phyloP scores from a whole-genome alignment of 2,329 filamentous ascomycete species.

The Remersonia thermophila region DNA sequence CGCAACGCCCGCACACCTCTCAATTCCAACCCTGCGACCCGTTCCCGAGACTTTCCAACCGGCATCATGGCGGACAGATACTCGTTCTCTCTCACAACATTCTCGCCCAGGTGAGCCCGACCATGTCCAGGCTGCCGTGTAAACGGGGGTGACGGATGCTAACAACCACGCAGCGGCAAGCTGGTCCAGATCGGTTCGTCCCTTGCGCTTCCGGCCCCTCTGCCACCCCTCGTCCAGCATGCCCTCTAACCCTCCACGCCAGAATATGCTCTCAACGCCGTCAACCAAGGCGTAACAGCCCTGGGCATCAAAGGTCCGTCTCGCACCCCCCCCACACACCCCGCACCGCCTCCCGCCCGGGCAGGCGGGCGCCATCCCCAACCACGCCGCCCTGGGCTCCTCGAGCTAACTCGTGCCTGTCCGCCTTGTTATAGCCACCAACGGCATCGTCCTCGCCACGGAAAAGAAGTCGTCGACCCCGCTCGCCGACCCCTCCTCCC shows the following conservation, averaged over 20 bases:
- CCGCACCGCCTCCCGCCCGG: conserved; percentile 1
- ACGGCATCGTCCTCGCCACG: conserved; percentile 95
- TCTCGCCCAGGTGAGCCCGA: conserved; percentile 81
- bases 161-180: conserved; percentile 61
- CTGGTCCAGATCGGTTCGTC: conserved; percentile 82
- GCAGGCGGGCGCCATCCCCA: neutral
- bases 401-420: conserved; percentile 61
- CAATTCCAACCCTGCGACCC: no score
- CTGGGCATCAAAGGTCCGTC: conserved; percentile 88
- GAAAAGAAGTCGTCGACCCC: conserved; percentile 99
- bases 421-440: conserved; percentile 55
- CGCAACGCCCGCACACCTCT: no score
- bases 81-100: conserved; percentile 97
- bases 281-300: conserved; percentile 97
- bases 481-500: conserved; percentile 85
- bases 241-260: conserved; percentile 13
- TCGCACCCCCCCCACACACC: conserved; percentile 4
- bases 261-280: conserved; percentile 99
- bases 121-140: conserved; percentile 4
- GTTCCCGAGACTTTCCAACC: neutral
- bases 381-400: conserved; percentile 1
- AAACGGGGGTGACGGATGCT: conserved; percentile 9
- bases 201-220: no score
- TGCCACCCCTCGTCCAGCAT: neutral
- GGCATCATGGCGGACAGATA: conserved; percentile 87